These are phyloP conservation scores for Daucus carota DNA, from an alignment of 129 eudicot species.

Conservation along the genomic window DNA sequence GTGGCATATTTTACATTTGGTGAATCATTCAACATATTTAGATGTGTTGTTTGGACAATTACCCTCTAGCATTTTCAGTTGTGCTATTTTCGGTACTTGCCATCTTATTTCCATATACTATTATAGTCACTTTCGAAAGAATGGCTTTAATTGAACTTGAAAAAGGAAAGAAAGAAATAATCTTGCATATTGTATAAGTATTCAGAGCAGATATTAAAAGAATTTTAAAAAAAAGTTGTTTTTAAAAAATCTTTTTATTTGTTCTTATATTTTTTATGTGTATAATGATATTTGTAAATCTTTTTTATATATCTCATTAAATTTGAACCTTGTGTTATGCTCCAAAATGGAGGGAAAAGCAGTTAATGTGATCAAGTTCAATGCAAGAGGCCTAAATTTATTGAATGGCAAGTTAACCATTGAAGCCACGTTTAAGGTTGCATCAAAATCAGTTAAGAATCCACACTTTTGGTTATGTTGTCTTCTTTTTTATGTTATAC, in stretches of 20 bases:
- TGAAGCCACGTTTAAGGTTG: conserved; percentile 70
- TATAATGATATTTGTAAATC: background rate
- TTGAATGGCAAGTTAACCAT: conserved; percentile 71
- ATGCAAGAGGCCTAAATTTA: conserved; percentile 72
- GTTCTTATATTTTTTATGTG: background rate
- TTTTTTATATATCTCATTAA: conserved; percentile 9
- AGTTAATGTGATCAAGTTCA: conserved; percentile 78
- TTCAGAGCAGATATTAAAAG: background rate
- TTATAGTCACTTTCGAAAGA: background rate
- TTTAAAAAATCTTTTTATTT: no score
- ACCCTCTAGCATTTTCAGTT: no score
- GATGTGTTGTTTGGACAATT: no score
- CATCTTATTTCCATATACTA: background rate
- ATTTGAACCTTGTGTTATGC: conserved; percentile 20
- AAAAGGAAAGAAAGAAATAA: background rate
- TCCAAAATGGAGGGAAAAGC: conserved; percentile 92
- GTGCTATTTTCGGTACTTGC: background rate
- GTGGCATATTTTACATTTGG: background rate
- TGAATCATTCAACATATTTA: background rate
- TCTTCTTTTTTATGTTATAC: background rate
- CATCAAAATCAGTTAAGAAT: conserved; percentile 67
- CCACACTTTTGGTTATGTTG: background rate
- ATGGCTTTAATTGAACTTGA: background rate
- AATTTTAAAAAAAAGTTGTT: no score
- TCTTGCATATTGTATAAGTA: background rate